Evolutionary conservation across 2,329 filamentous ascomycete species (phyloP).

Genomic region (Aphanocladium album): DNA sequence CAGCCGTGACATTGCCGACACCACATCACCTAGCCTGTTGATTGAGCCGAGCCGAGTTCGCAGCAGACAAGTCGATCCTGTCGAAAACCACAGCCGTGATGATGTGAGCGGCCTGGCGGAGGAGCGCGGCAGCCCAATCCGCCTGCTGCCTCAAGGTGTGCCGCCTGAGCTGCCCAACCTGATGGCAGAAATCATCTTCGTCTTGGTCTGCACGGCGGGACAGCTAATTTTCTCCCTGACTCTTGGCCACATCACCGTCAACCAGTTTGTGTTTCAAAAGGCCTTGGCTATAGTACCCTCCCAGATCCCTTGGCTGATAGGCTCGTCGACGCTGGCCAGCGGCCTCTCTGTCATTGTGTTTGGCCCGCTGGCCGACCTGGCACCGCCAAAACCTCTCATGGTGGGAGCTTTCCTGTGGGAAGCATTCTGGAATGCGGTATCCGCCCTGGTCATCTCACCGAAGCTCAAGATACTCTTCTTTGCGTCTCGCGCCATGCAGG

Average conservation of each 20-base stretch:
- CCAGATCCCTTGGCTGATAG: slow-evolving; percentile 13
- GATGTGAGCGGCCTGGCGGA: slow-evolving; percentile 1
- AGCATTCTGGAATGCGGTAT: slow-evolving; percentile 12
- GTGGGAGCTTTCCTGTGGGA: slow-evolving; percentile 13
- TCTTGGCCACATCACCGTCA: slow-evolving; percentile 13
- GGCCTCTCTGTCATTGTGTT: slow-evolving; percentile 14
- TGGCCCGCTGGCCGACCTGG: slow-evolving; percentile 13
- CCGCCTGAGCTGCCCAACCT: slow-evolving; percentile 12
- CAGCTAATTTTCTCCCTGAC: slow-evolving; percentile 13
- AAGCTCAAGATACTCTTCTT: slow-evolving; percentile 11
- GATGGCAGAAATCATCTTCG: slow-evolving; percentile 12
- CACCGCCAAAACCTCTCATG: slow-evolving; percentile 14
- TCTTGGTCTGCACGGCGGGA: slow-evolving; percentile 11
- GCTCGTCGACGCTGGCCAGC: slow-evolving; percentile 12
- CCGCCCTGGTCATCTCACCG: slow-evolving; percentile 8
- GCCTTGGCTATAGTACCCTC: slow-evolving; percentile 11
- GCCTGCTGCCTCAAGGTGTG: slow-evolving; percentile 11
- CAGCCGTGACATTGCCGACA: not conserved
- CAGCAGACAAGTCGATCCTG: slow-evolving; percentile 10
- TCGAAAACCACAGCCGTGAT: not conserved
- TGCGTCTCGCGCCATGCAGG: slow-evolving; percentile 12
- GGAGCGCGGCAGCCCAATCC: slow-evolving; percentile 11
- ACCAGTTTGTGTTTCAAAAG: slow-evolving; percentile 8
- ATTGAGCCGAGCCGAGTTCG: slow-evolving; percentile 12
- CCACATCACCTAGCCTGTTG: not conserved